Percentiles rank a stretch among this genome's conserved stretches.
Evolutionary conservation across 441 rosid species (phyloP).

Genomic region (Viola pubescens): DNA sequence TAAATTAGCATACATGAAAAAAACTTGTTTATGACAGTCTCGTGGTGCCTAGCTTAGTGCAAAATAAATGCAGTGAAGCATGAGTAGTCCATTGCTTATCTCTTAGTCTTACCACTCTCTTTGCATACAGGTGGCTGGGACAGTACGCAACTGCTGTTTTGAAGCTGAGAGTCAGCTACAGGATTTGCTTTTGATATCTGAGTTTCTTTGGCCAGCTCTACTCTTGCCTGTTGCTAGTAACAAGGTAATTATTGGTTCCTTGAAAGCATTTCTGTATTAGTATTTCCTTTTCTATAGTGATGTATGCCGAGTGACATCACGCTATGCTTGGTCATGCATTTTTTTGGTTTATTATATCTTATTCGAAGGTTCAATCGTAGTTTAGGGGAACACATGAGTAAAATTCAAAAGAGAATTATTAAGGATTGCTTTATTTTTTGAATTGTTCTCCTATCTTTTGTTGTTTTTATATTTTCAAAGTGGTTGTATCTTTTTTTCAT

Average conservation of each 20-base stretch:
- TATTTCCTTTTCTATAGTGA: too few relatives aligned
- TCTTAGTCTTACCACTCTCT: conserved; percentile 8
- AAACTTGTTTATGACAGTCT: not conserved
- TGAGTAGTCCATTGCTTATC: conserved; percentile 9
- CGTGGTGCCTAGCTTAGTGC: conserved; percentile 1
- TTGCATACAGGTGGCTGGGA: conserved; percentile 70
- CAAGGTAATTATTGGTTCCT: conserved; percentile 34
- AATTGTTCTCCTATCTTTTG: conserved; percentile 1
- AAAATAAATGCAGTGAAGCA: conserved; percentile 12
- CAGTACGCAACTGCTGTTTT: conserved; percentile 80
- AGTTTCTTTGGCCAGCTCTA: conserved; percentile 91
- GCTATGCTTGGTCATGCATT: too few relatives aligned
- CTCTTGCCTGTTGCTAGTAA: conserved; percentile 87
- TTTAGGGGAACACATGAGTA: not conserved
- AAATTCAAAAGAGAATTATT: not conserved
- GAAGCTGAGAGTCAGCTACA: conserved; percentile 83
- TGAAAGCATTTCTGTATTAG: too few relatives aligned
- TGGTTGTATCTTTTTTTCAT: too few relatives aligned
- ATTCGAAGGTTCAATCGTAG: not conserved
- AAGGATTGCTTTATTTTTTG: not conserved
- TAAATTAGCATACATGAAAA: not conserved
- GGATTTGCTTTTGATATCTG: conserved; percentile 72
- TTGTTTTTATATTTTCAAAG: not conserved
- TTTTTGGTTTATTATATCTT: not conserved
- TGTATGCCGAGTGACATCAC: too few relatives aligned